phyloP scores from a whole-genome alignment of 495 filamentous ascomycete genomes.

The Pseudevernia furfuracea region DNA sequence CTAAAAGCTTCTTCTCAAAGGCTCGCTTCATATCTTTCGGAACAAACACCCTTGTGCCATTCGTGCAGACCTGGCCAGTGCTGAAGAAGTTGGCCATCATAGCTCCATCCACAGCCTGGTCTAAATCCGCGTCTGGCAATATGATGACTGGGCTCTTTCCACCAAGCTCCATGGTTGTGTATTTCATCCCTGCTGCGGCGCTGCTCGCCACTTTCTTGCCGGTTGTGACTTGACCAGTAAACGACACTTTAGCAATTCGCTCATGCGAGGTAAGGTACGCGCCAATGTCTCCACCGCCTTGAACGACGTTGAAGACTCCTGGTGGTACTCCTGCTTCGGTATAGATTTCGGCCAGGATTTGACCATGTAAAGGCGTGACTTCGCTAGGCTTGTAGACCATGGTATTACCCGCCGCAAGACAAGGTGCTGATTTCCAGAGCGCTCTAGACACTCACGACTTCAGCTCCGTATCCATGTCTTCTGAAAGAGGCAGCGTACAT shows the following conservation, averaged over 20 bases:
- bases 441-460: slow-evolving; percentile 38
- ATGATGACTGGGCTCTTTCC: slow-evolving; percentile 70
- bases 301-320: slow-evolving; percentile 75
- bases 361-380: slow-evolving; percentile 65
- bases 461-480: slow-evolving; percentile 10
- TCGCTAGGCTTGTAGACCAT: slow-evolving; percentile 86
- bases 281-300: slow-evolving; percentile 66
- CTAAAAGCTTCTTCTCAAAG: slow-evolving; percentile 57
- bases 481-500: slow-evolving; percentile 41
- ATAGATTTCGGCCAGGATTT: slow-evolving; percentile 62
- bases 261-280: slow-evolving; percentile 61
- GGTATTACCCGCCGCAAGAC: slow-evolving; percentile 73
- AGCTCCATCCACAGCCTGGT: slow-evolving; percentile 68
- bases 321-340: slow-evolving; percentile 64
- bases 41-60: slow-evolving; percentile 73
- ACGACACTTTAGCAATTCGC: slow-evolving; percentile 67
- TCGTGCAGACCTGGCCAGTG: slow-evolving; percentile 77
- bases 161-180: slow-evolving; percentile 78
- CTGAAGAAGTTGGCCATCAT: slow-evolving; percentile 89
- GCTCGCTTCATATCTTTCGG: slow-evolving; percentile 50
- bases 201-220: slow-evolving; percentile 64
- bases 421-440: slow-evolving; percentile 77
- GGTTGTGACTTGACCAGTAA: slow-evolving; percentile 75
- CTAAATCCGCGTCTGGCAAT: slow-evolving; percentile 61
- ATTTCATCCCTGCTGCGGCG: slow-evolving; percentile 71